Evolutionary conservation across 2,329 filamentous ascomycete genomes (phyloP).

Genomic region (Aspergillus tanneri): DNA sequence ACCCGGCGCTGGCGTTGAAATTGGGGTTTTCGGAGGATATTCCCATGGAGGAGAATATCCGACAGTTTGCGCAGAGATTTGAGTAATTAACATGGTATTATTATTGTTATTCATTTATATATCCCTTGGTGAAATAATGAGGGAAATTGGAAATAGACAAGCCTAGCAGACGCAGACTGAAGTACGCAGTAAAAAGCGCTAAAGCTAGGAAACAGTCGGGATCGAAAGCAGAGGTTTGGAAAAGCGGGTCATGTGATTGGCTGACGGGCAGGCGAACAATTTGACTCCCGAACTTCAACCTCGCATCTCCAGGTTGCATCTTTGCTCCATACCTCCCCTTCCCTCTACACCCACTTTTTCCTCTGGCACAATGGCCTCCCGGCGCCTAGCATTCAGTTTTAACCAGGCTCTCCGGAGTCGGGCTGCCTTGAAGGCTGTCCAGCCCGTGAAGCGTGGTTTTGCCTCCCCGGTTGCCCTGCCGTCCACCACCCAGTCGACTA

Average conservation of each 20-base stretch:
- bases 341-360: no score
- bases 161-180: no score
- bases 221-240: conserved; percentile 37
- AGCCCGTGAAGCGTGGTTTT: conserved; percentile 79
- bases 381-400: conserved; percentile 94
- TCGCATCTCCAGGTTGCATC: conserved; percentile 39
- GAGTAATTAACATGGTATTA: no score
- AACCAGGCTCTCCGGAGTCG: conserved; percentile 86
- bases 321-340: conserved; percentile 34
- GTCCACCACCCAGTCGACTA: conserved; percentile 91
- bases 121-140: no score
- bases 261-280: conserved; percentile 43
- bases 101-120: no score
- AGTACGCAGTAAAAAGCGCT: neutral
- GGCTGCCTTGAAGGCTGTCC: conserved; percentile 75
- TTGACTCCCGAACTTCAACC: conserved; percentile 47
- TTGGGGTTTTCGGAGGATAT: conserved; percentile 49
- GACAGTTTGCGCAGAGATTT: conserved; percentile 38
- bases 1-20: conserved; percentile 53
- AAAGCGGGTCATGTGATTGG: conserved; percentile 48
- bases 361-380: conserved; percentile 90
- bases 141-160: no score
- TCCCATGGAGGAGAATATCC: conserved; percentile 42
- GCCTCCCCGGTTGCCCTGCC: conserved; percentile 74
- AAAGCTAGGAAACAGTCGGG: conserved; percentile 30